Evolutionary conservation across 2,329 filamentous ascomycete genomes (phyloP).

Genomic region (Coleophoma cylindrospora): DNA sequence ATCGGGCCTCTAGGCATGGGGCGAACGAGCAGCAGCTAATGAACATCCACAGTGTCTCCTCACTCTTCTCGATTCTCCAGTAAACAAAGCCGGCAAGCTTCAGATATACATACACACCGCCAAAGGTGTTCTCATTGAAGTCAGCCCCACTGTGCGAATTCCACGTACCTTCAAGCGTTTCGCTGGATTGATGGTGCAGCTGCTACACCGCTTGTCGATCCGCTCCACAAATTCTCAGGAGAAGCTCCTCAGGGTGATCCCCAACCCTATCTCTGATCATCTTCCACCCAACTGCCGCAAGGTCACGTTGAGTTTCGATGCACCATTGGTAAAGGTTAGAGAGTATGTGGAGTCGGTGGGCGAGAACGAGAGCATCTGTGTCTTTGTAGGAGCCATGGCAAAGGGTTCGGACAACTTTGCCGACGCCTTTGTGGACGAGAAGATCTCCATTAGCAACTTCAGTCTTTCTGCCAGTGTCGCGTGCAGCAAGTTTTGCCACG

Average conservation of each 20-base stretch:
- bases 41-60: conserved; percentile 71
- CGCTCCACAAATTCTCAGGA: conserved; percentile 95
- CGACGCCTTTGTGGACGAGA: conserved; percentile 90
- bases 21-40: conserved; percentile 18
- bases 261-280: conserved; percentile 96
- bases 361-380: conserved; percentile 87
- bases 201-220: conserved; percentile 92
- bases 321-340: conserved; percentile 77
- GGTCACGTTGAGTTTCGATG: conserved; percentile 92
- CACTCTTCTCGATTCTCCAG: conserved; percentile 92
- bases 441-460: conserved; percentile 98
- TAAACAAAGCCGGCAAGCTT: conserved; percentile 96
- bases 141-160: conserved; percentile 96
- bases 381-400: conserved; percentile 98
- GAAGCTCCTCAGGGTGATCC: conserved; percentile 95
- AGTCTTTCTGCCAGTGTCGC: conserved; percentile 95
- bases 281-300: conserved; percentile 96
- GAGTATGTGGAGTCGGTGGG: conserved; percentile 81
- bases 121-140: conserved; percentile 95
- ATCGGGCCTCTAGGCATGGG: conserved; percentile 1
- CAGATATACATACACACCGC: conserved; percentile 99
- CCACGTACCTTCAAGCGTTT: conserved; percentile 99
- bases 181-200: conserved; percentile 95
- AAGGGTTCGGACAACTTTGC: conserved; percentile 96
- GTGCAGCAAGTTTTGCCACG: conserved; percentile 99